These are phyloP conservation scores for Coemansia nantahalensis DNA, from an alignment of 192 early-diverging fungal species.

Conservation along the genomic window DNA sequence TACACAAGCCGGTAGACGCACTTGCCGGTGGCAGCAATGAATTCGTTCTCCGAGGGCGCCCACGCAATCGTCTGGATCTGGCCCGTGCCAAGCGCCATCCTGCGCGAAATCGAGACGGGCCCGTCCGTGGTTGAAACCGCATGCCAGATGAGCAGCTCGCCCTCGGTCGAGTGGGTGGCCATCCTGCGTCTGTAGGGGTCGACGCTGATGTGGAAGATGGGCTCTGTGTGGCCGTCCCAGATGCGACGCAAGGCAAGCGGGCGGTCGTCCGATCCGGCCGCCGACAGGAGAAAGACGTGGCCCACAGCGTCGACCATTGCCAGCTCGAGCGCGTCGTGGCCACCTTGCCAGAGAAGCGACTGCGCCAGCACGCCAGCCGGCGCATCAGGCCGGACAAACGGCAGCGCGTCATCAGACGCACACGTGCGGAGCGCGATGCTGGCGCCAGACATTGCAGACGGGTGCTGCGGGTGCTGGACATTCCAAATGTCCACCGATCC, in stretches of 20 bases:
- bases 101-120: slow-evolving; percentile 24
- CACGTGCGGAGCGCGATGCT: slow-evolving; percentile 7
- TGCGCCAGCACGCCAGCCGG: not conserved
- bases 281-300: slow-evolving; percentile 30
- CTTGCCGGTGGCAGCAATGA: slow-evolving; percentile 45
- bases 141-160: slow-evolving; percentile 52
- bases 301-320: slow-evolving; percentile 33
- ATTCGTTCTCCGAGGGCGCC: slow-evolving; percentile 46
- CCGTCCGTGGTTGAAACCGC: slow-evolving; percentile 1
- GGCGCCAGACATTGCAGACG: slow-evolving; percentile 4
- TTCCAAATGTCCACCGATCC: slow-evolving; percentile 43
- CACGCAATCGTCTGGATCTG: slow-evolving; percentile 49
- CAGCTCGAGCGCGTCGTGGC: not conserved
- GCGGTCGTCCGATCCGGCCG: not conserved
- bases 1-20: slow-evolving; percentile 36
- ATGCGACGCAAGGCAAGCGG: slow-evolving; percentile 17
- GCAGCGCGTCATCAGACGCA: not conserved
- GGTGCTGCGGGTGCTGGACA: not conserved
- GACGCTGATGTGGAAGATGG: slow-evolving; percentile 51
- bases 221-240: slow-evolving; percentile 51
- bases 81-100: slow-evolving; percentile 39
- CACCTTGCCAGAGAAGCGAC: slow-evolving; percentile 16
- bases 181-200: slow-evolving; percentile 48
- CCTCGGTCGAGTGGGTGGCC: slow-evolving; percentile 44
- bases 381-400: not conserved